Evolutionary conservation across 352 stramenopile genomes (phyloP).

Genomic region (Pythium brachiatum): DNA sequence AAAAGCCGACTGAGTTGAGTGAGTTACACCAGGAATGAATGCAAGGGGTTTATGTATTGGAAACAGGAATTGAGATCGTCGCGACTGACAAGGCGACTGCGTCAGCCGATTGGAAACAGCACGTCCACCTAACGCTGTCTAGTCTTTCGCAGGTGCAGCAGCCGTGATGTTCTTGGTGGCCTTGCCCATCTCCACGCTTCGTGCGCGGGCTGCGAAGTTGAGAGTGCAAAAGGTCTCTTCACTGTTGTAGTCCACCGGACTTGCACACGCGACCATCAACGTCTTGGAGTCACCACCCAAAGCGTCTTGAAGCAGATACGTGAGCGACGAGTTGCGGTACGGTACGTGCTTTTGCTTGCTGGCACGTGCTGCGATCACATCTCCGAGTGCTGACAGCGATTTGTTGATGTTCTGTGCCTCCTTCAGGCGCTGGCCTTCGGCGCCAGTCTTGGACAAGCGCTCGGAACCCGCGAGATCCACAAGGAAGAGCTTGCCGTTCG

Average conservation of each 20-base stretch:
- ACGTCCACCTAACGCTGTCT: conserved; percentile 8
- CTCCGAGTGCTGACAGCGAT: conserved; percentile 93
- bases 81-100: conserved; percentile 1
- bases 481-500: conserved; percentile 81
- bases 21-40: not conserved
- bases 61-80: not conserved
- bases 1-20: not conserved
- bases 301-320: conserved; percentile 92
- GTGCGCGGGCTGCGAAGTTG: conserved; percentile 86
- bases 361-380: conserved; percentile 93
- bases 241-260: conserved; percentile 89
- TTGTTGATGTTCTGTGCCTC: conserved; percentile 95
- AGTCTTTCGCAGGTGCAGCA: conserved; percentile 32
- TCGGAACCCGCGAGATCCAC: conserved; percentile 91
- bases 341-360: conserved; percentile 92
- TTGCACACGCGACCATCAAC: conserved; percentile 91
- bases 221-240: conserved; percentile 93
- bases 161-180: conserved; percentile 80
- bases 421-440: conserved; percentile 83
- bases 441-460: conserved; percentile 87
- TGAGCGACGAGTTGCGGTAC: conserved; percentile 94
- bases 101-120: not conserved
- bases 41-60: conserved; percentile 21
- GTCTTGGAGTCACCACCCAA: conserved; percentile 91
- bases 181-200: conserved; percentile 90